Conservation (phyloP, 805 yeast genomes). For the Ogataea methylovora region DNA sequence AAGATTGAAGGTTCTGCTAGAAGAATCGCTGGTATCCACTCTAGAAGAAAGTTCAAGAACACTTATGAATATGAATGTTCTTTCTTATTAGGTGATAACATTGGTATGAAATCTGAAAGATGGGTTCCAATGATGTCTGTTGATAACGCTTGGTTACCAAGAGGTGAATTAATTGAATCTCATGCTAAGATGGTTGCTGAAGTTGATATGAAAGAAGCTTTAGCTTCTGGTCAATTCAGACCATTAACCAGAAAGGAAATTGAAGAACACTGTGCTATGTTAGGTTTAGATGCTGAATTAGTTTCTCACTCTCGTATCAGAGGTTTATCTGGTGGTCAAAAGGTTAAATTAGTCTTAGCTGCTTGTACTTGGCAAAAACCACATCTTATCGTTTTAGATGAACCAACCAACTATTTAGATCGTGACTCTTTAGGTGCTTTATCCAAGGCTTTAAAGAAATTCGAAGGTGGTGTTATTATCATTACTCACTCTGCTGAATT, state of each 20-base stretch:
- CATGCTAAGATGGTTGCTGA: slow-evolving; percentile 99
- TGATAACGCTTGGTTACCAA: slow-evolving; percentile 99
- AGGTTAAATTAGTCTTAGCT: slow-evolving; percentile 98
- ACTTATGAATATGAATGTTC: slow-evolving; percentile 99
- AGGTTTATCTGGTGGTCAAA: slow-evolving; percentile 99
- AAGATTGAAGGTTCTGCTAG: slow-evolving; percentile 98
- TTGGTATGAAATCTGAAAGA: slow-evolving; percentile 98
- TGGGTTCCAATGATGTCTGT: slow-evolving; percentile 99
- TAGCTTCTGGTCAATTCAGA: slow-evolving; percentile 99
- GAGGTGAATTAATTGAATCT: slow-evolving; percentile 95
- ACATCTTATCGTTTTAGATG: slow-evolving; percentile 98
- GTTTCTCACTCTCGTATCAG: slow-evolving; percentile 99
- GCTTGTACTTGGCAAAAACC: slow-evolving; percentile 99
- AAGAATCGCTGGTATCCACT: slow-evolving; percentile 88
- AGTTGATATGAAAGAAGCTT: slow-evolving; percentile 99
- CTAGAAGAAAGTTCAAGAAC: slow-evolving; percentile 99
- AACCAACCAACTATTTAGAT: slow-evolving; percentile 99
- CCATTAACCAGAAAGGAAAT: slow-evolving; percentile 99
- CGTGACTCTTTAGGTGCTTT: slow-evolving; percentile 99
- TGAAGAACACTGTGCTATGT: slow-evolving; percentile 96
- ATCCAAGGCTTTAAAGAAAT: slow-evolving; percentile 96
- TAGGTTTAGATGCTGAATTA: slow-evolving; percentile 98
- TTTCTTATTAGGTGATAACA: slow-evolving; percentile 95
- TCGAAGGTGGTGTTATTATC: slow-evolving; percentile 99
- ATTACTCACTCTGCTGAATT: slow-evolving; percentile 99